Evolutionary conservation across 2,329 filamentous ascomycete species (phyloP), one percentile per base, ranked within the genome.

Genomic region (Fusarium odoratissimum): DNA sequence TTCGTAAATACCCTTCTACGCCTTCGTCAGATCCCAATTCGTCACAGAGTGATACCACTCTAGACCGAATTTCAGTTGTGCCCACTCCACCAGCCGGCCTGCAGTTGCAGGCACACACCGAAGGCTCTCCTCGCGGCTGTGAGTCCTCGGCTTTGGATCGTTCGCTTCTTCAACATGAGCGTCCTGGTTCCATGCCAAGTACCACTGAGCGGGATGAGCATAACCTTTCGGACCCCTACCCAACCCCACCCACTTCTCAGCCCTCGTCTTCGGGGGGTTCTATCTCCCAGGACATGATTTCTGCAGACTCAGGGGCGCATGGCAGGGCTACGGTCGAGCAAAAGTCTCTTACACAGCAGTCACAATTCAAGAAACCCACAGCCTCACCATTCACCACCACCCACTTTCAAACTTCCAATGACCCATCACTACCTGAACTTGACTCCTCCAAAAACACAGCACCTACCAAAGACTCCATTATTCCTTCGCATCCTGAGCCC

Each of bases 1-100:
- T 99, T 97, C 92, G 96, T 98, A 89, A 90, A 88, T 90, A 89
- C 87, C 90, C 91, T 91, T 88, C 89, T 88, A 81, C 63, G 68
- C 72, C 68, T 73, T 76, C 69, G 71, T 81, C 83, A 82, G 78
- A 81, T 81, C 76, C 82, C 79, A 79, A 79, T 80, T 77, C 73
- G 78, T 80, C 81, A 78, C 82, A 82, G 77, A 82, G 69, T 71
- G 63, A 73, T 73, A 63, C 64, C 63, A 66, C 75, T 69, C 68
- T 69, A 70, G 73, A 75, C 57, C 72, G 73, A 65, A 72, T 65
- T 65, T 61, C 66, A 73, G 62, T 57, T 61, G 64, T 76, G 63
- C 71, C 80, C 78, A 72, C 79, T 71, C 79, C 79, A 77, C 78
- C 79, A 73, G 75, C 78, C 76, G 78, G 64, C 70, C 68, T 73